Evolutionary conservation across 2,329 filamentous ascomycete genomes (phyloP).

Genomic region (Epichloe sp.): DNA sequence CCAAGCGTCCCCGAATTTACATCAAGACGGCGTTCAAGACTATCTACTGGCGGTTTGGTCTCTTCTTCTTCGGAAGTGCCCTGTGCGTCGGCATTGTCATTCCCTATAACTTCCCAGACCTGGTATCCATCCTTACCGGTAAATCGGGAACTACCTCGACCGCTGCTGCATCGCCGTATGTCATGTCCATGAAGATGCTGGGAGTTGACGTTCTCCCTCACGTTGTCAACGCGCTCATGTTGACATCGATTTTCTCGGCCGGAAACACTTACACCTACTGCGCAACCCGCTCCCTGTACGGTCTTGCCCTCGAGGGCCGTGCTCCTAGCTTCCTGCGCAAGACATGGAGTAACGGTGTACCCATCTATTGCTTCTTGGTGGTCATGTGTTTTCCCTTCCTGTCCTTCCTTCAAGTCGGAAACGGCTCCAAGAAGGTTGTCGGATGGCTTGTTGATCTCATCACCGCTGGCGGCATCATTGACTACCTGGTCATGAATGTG

Average conservation of each 20-base stretch:
- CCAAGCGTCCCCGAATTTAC: constrained; percentile 47
- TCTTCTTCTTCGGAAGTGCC: constrained; percentile 59
- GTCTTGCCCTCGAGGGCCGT: constrained; percentile 36
- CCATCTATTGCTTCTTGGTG: constrained; percentile 42
- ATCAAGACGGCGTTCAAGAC: constrained; percentile 60
- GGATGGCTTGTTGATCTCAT: constrained; percentile 43
- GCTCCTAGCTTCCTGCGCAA: constrained; percentile 40
- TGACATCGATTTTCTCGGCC: constrained; percentile 31
- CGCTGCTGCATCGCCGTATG: constrained; percentile 47
- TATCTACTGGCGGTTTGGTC: constrained; percentile 57
- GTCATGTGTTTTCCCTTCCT: constrained; percentile 41
- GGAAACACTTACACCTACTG: constrained; percentile 41
- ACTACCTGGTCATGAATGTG: constrained; percentile 42
- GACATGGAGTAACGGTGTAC: constrained; percentile 47
- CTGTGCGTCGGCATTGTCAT: constrained; percentile 54
- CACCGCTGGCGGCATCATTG: constrained; percentile 45
- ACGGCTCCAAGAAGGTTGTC: constrained; percentile 34
- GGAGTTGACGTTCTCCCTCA: constrained; percentile 39
- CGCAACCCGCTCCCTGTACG: constrained; percentile 35
- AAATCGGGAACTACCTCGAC: constrained; percentile 20
- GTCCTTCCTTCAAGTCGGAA: constrained; percentile 38
- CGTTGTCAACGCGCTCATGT: constrained; percentile 41
- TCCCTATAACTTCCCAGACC: constrained; percentile 46
- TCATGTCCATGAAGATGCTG: constrained; percentile 47
- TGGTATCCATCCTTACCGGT: constrained; percentile 36